Evolutionary conservation across 2,329 filamentous ascomycete species (phyloP).

Genomic region (Cryphonectria japonica): DNA sequence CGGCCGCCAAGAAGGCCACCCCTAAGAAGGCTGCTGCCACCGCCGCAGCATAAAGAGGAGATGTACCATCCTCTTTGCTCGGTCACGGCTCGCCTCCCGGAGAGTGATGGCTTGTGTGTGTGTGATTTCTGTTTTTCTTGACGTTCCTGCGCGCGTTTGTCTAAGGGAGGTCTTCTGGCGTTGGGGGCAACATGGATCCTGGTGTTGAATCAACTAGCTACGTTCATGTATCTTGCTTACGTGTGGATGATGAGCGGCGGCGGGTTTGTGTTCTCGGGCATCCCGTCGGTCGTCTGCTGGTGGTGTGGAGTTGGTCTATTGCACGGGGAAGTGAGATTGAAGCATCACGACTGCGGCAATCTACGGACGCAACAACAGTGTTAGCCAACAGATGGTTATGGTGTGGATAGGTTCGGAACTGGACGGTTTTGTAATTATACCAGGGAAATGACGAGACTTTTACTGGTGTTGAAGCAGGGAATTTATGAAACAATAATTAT

Average conservation of each 20-base stretch:
- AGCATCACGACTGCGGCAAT: conserved; percentile 7
- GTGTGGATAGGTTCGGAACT: conserved; percentile 7
- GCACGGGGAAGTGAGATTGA: not conserved
- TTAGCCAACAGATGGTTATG: conserved; percentile 20
- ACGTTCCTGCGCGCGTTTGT: conserved; percentile 36
- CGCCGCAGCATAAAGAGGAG: conserved; percentile 13
- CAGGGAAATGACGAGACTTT: conserved; percentile 31
- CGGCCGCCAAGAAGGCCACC: conserved; percentile 40
- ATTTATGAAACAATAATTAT: not conserved
- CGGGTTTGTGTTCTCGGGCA: conserved; percentile 31
- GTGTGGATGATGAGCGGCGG: conserved; percentile 33
- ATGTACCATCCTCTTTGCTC: not conserved
- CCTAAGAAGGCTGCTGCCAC: conserved; percentile 40
- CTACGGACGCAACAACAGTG: conserved; percentile 10
- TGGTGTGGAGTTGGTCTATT: conserved; percentile 4
- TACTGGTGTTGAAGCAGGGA: conserved; percentile 22
- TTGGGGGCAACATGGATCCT: conserved; percentile 39
- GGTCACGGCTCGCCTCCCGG: not conserved
- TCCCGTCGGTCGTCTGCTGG: conserved; percentile 24
- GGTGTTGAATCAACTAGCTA: conserved; percentile 33
- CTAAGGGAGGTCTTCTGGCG: conserved; percentile 38
- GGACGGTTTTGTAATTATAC: conserved; percentile 42
- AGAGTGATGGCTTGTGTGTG: conserved; percentile 29
- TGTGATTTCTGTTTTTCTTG: conserved; percentile 38
- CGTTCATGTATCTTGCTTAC: conserved; percentile 31